Evolutionary conservation across 169 alveolate species (phyloP), one percentile per base, ranked within the genome.

Genomic region (Eimeria mitis): DNA sequence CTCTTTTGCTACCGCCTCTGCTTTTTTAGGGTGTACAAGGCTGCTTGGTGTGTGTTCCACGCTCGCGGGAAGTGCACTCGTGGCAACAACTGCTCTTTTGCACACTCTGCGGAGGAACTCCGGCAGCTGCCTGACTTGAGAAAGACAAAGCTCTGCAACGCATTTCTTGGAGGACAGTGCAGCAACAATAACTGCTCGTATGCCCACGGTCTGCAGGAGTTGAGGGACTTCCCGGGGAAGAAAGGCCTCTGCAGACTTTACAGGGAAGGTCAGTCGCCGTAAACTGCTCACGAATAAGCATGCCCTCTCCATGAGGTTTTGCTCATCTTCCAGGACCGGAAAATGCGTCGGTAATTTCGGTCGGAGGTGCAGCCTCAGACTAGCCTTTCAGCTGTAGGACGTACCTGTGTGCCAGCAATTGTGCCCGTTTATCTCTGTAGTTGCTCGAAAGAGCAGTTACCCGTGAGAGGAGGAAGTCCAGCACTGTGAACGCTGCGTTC

Each of bases 191-290:
- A 63, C 49, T 95, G 97, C 61, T 81, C 95, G 42, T 95, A 87
- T 54, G 97, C 97, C 83, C 97, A 95, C 79, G 89, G 94, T 44
- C 92, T 91, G 92, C 96, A 84, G 84, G 96, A 95, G 88, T 90
- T 95, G 87, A 94, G 97, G 70, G 95, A 79, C 40, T 61, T 91
- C 75, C 96, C 95, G 1, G 96, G 89, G 28, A 95, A 95, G 83
- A 95, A 94, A 16, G 89, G 90, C 49, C 88, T 95, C 4, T 95
- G 96, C 76, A 34, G 81, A 65, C 76, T 94, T 68, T 94, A 71
- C 71, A 63, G 88, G 44, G 96, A 70, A 78, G 96, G 96, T 92
- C 49, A 52, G 88, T 78, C 88, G 54, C 56, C 83, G 40, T 31
- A 2, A 40, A 34, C 52, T 40, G 78, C 23, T 9, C 49, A 47